Base-by-base conservation (phyloP, 1,139 yeast species). In the Meyerozyma guilliermondii region DNA sequence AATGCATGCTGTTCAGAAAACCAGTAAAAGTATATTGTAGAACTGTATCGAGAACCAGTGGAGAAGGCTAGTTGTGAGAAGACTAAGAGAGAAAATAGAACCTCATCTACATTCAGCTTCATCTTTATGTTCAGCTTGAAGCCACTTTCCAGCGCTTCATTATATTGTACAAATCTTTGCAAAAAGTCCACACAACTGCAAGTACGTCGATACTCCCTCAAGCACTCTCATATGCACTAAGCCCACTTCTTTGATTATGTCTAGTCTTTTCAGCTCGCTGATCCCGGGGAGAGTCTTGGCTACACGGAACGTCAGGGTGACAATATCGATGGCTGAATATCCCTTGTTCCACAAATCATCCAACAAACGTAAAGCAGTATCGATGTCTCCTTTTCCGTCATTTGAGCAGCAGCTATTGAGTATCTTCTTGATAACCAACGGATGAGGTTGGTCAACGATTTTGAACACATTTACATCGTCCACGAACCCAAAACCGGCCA, bases 361-460 rank as follows among this genome's bases (percentile, higher is more conserved):
- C 49, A 94, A 72, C 44, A 80, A 73, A 6, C 68, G 79, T n/a
- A 89, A 57, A 0, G 95, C 86, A 6, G 71, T 77, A 45, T 89
- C 95, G 29, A 88, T 74, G 41, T 67, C 55, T 16, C 81, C 73
- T 6, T 65, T 59, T 11, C 53, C 59, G n/a, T 48, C 45, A 39
- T 64, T 54, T 7, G 59, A 53, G 38, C 81, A 76, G 24, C 84
- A 78, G 41, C 76, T 60, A 17, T 53, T 43, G 39, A 92, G 63
- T 79, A 92, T 88, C 54, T 81, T 80, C 53, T 81, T 83, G 23
- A 94, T 83, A 7, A 88, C 82, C 39, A 89, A 66, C 0, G 98
- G 98, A 62, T 92, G 98, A 1, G 99, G 99, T 43, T 91, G 87
- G 61, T 92, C 99, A 3, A 92, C 98, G 46, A 92, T 87, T 60